Conservation (phyloP, 1,284 basidiomycete species). For the Ceratobasidium sp. region DNA sequence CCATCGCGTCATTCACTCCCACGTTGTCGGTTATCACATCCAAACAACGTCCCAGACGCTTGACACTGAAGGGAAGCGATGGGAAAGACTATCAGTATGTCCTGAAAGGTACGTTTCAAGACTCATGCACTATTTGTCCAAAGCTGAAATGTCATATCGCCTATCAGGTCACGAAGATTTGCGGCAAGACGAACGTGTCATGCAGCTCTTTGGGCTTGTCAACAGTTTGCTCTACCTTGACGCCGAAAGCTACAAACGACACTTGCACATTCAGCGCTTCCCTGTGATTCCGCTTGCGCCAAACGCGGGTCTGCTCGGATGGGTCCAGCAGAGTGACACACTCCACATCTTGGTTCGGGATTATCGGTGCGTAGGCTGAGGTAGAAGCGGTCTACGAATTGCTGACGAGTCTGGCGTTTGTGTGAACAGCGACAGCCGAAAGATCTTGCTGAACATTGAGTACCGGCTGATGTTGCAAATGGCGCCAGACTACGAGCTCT, state of each 20-base stretch:
- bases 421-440: conserved; percentile 73
- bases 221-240: conserved; percentile 95
- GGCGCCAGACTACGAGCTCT: conserved; percentile 98
- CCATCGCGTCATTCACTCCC: conserved; percentile 84
- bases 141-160: conserved; percentile 14
- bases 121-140: neutral
- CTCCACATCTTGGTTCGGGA: conserved; percentile 98
- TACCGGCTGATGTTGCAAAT: conserved; percentile 98
- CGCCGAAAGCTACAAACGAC: conserved; percentile 94
- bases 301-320: conserved; percentile 94
- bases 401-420: neutral
- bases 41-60: conserved; percentile 95
- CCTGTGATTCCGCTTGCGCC: conserved; percentile 96
- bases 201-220: conserved; percentile 98
- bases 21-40: conserved; percentile 94
- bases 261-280: conserved; percentile 93
- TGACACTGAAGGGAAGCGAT: conserved; percentile 91
- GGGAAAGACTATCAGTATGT: conserved; percentile 93
- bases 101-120: conserved; percentile 77
- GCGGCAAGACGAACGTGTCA: conserved; percentile 98
- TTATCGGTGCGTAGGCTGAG: conserved; percentile 64
- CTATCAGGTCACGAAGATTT: conserved; percentile 93
- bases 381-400: neutral
- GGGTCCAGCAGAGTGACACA: conserved; percentile 97
- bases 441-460: conserved; percentile 98